Evolutionary conservation across 805 yeast species (phyloP).

Genomic region (Spathaspora hagerdaliae): DNA sequence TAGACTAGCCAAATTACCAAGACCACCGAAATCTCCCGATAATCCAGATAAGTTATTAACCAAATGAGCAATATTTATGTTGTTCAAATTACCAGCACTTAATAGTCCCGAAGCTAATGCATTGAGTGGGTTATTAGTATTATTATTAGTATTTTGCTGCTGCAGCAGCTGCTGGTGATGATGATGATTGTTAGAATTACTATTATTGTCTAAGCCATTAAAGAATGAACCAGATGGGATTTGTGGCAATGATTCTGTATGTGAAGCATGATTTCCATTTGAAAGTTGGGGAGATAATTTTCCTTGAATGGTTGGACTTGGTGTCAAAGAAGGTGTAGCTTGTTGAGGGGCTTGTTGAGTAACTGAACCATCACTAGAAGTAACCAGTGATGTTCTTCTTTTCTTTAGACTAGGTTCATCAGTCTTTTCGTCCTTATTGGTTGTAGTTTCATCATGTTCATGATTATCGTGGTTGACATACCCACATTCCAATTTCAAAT

Average conservation of each 20-base stretch:
- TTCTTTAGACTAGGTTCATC: not conserved
- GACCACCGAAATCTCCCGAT: conserved; percentile 22
- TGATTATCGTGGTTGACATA: conserved; percentile 34
- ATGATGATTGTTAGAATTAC: too few species aligned
- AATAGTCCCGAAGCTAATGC: conserved; percentile 12
- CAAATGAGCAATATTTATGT: conserved; percentile 38
- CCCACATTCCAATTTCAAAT: conserved; percentile 75
- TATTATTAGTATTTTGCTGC: too few species aligned
- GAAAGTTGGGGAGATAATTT: not conserved
- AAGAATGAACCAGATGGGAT: not conserved
- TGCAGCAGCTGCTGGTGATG: not conserved
- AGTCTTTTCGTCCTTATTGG: not conserved
- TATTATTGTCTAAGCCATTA: not conserved
- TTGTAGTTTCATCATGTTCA: conserved; percentile 1
- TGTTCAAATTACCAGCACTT: conserved; percentile 38
- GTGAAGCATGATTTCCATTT: not conserved
- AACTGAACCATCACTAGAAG: conserved; percentile 2
- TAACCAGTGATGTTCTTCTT: not conserved
- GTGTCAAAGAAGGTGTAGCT: conserved; percentile 14
- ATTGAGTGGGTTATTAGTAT: conserved; percentile 1
- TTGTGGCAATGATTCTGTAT: not conserved
- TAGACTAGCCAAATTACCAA: conserved; percentile 36
- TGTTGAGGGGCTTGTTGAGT: conserved; percentile 16
- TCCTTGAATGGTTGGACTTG: conserved; percentile 7
- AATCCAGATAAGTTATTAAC: conserved; percentile 31